phyloP scores from a whole-genome alignment of 805 yeast species.

The Lachancea lanzarotensis region DNA sequence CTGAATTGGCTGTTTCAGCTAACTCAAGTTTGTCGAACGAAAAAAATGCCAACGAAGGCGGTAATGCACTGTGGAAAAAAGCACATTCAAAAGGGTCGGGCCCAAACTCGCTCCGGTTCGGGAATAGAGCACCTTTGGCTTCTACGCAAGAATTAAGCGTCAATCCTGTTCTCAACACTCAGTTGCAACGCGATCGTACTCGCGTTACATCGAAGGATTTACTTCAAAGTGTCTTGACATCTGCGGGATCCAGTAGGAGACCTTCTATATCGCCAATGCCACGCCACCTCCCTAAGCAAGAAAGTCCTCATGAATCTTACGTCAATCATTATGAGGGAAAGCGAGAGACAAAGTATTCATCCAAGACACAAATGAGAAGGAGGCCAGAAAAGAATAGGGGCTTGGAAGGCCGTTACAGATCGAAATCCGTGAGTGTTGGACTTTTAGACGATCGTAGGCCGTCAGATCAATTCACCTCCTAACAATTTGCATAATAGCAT shows the following conservation, averaged over 20 bases:
- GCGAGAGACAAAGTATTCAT: conserved; percentile 3
- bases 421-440: conserved; percentile 12
- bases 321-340: conserved; percentile 11
- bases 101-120: conserved; percentile 8
- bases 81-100: conserved; percentile 1
- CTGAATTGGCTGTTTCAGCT: conserved; percentile 3
- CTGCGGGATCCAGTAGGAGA: conserved; percentile 13
- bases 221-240: conserved; percentile 15
- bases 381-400: neutral
- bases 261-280: conserved; percentile 8
- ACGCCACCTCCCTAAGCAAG: neutral
- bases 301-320: conserved; percentile 1
- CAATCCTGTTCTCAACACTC: conserved; percentile 10
- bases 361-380: conserved; percentile 4
- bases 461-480: neutral
- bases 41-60: neutral
- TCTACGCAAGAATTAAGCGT: conserved; percentile 17
- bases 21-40: neutral
- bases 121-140: conserved; percentile 8
- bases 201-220: conserved; percentile 16
- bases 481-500: neutral
- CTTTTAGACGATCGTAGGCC: conserved; percentile 6
- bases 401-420: conserved; percentile 9
- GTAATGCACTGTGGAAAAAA: neutral
- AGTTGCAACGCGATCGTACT: conserved; percentile 8